phyloP scores from a whole-genome alignment of 2,329 filamentous ascomycete genomes.

The Penicillium sp. region DNA sequence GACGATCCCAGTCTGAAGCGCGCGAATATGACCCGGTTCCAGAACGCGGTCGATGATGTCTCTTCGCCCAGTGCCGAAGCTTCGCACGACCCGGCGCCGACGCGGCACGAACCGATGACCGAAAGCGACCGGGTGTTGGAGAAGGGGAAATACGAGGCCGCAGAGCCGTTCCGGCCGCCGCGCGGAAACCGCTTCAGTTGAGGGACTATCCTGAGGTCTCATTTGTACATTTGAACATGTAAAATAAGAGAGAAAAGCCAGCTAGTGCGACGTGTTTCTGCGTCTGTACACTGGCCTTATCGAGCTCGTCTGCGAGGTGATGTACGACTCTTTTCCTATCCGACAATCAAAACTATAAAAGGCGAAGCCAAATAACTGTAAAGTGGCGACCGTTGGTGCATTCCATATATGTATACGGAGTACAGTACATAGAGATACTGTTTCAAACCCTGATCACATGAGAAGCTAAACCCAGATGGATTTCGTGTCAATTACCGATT shows the following conservation, averaged over 20 bases:
- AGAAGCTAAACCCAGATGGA: too few relatives aligned
- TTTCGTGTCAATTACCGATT: too few relatives aligned
- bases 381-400: too few relatives aligned
- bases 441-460: too few relatives aligned
- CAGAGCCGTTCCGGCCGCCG: conserved; percentile 70
- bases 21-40: conserved; percentile 34
- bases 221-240: conserved; percentile 10
- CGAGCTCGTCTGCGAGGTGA: background rate
- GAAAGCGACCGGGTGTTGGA: conserved; percentile 67
- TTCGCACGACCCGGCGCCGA: conserved; percentile 79
- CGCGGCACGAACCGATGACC: conserved; percentile 73
- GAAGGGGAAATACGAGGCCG: conserved; percentile 89
- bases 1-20: conserved; percentile 38
- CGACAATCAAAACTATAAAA: background rate
- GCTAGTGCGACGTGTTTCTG: background rate
- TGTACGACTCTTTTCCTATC: background rate
- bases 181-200: conserved; percentile 85
- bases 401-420: too few relatives aligned
- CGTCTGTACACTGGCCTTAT: background rate
- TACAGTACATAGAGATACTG: too few relatives aligned
- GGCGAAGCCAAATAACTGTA: too few relatives aligned
- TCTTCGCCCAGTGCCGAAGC: conserved; percentile 73
- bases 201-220: background rate
- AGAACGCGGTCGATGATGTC: conserved; percentile 48
- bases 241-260: background rate